These are phyloP conservation scores for Sphenostylis stenocarpa DNA, from an alignment of 306 rosid species.

Conservation along the genomic window DNA sequence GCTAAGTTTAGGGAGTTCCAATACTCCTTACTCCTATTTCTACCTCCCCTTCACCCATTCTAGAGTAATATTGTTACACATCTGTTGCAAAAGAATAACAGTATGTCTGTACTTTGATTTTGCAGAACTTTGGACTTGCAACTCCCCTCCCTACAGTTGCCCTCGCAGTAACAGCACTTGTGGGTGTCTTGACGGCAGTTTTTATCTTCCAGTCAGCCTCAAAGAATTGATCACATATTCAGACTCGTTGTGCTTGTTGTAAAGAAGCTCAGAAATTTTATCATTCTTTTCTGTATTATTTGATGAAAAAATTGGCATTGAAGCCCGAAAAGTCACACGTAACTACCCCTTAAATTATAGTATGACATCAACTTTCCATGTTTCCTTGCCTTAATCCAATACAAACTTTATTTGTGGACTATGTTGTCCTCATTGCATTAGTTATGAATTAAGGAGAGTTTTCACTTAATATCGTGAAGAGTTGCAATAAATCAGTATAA, in stretches of 20 bases:
- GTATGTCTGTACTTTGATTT: constrained; percentile 19
- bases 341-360: not conserved
- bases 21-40: not conserved
- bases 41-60: not conserved
- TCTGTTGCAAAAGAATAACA: constrained; percentile 8
- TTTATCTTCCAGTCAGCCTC: constrained; percentile 97
- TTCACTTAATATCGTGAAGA: not conserved
- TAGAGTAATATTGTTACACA: not conserved
- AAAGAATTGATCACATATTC: constrained; percentile 45
- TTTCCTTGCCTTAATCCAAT: constrained; percentile 8
- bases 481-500: constrained; percentile 16
- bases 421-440: not conserved
- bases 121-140: constrained; percentile 86
- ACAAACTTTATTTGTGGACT: not conserved
- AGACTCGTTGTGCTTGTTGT: constrained; percentile 12
- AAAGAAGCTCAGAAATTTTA: constrained; percentile 34
- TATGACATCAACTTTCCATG: constrained; percentile 11
- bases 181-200: constrained; percentile 78
- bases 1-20: not conserved
- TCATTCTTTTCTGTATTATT: constrained; percentile 39
- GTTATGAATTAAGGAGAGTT: not conserved
- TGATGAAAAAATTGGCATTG: constrained; percentile 29
- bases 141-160: constrained; percentile 81
- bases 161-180: constrained; percentile 80
- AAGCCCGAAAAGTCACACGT: constrained; percentile 23